A percentile compares a stretch with the other conserved stretches of the same genome.
Conservation (phyloP, 106 monocot species). For the Gastrodia elata region DNA sequence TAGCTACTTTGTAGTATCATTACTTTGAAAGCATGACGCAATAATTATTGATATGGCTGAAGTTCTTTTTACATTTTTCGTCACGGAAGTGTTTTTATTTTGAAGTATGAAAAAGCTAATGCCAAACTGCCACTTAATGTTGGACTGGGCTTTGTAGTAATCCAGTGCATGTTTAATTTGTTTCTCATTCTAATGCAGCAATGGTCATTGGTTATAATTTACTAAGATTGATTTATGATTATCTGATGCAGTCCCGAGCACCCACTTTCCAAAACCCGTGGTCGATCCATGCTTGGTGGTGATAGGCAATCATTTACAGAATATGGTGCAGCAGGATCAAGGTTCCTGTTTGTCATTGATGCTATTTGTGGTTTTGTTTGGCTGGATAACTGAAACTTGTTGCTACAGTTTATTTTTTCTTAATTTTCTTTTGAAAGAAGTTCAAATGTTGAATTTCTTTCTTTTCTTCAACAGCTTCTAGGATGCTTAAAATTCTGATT, state of each 20-base stretch:
- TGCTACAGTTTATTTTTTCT: not conserved
- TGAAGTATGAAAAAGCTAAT: not conserved
- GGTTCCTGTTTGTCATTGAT: conserved; percentile 24
- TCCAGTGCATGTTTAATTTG: not conserved
- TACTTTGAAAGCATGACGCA: not conserved
- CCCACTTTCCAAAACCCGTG: conserved; percentile 52
- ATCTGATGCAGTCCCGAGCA: conserved; percentile 76
- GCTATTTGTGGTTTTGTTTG: not conserved
- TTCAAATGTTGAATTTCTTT: not conserved
- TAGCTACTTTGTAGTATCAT: not conserved
- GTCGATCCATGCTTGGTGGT: conserved; percentile 68
- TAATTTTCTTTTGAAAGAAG: not conserved
- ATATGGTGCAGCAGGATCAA: conserved; percentile 60
- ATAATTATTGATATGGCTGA: not conserved
- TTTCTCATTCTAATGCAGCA: not conserved
- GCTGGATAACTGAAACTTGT: not conserved
- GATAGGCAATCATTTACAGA: conserved; percentile 64
- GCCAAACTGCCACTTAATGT: not conserved
- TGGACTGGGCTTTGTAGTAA: not conserved
- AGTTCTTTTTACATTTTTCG: not conserved
- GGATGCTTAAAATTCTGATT: not conserved
- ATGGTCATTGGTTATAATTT: not conserved
- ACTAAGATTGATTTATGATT: not conserved
- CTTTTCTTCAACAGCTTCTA: too few species aligned
- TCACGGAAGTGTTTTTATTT: not conserved